Conservation (phyloP, 257 asterid genomes). For the Lycium barbarum region DNA sequence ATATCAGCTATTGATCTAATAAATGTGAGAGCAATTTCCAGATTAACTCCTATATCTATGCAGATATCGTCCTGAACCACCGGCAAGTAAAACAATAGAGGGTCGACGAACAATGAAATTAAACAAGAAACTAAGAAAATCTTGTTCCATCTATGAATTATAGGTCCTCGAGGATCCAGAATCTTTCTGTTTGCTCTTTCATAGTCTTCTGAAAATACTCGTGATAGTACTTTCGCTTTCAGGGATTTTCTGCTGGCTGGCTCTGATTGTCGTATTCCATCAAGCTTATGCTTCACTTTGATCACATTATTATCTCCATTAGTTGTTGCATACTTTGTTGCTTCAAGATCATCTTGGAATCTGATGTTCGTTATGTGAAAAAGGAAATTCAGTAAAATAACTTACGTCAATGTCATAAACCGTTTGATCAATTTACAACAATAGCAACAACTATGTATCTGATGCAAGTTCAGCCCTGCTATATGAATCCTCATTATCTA, state of each 20-base stretch:
- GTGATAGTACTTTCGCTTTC: slow-evolving; percentile 71
- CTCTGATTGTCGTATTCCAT: slow-evolving; percentile 47
- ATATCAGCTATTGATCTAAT: slow-evolving; percentile 74
- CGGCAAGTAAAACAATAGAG: slow-evolving; percentile 85
- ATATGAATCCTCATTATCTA: neutral
- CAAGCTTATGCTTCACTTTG: slow-evolving; percentile 59
- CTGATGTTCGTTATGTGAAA: slow-evolving; percentile 48
- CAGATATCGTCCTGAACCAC: slow-evolving; percentile 53
- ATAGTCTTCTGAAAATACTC: slow-evolving; percentile 90
- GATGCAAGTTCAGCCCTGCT: neutral
- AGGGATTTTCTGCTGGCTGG: slow-evolving; percentile 55
- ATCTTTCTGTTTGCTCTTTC: slow-evolving; percentile 72
- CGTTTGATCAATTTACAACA: neutral
- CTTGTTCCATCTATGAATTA: slow-evolving; percentile 80
- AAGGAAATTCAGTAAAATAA: slow-evolving; percentile 4
- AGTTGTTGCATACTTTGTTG: slow-evolving; percentile 44
- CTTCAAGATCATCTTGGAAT: slow-evolving; percentile 63
- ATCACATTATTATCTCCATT: slow-evolving; percentile 52
- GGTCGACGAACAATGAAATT: slow-evolving; percentile 86
- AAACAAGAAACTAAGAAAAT: slow-evolving; percentile 80
- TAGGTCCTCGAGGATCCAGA: slow-evolving; percentile 85
- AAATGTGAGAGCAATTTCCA: slow-evolving; percentile 65
- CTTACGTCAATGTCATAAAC: neutral
- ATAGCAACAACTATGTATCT: neutral
- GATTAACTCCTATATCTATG: slow-evolving; percentile 67